Base-by-base conservation (phyloP, 2,329 filamentous ascomycete genomes). In the Calonectria ilicicola region DNA sequence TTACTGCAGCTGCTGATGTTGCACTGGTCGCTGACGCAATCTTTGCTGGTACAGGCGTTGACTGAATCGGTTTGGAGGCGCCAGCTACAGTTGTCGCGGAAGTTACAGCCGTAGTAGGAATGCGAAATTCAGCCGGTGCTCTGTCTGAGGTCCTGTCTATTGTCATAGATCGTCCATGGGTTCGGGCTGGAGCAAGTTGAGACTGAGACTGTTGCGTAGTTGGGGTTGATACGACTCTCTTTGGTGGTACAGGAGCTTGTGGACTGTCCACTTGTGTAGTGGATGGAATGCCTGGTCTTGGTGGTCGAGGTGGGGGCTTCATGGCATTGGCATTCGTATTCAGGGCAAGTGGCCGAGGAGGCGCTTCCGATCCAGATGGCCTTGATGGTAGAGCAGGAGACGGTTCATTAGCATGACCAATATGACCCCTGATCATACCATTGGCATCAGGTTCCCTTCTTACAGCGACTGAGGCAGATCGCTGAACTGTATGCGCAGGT, bases 321-420 rank as follows among this genome's bases (percentile, higher is more conserved):
- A 73, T 75, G 42, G 56, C 70, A 51, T 68, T 73, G 29, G 70
- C 75, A n/a, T 73, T 78, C 19, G 70, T 75, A 26, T 73, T 78
- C 14, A 72, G 62, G 15, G 70, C 32, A 49, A 67, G 64, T 47
- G 74, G 49, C 15, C 78, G 76, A 51, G 75, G 73, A 17, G 77
- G 70, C 2, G 72, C 67, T 4, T 83, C 81, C 46, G 75, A 75
- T 27, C 79, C 81, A 23, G 82, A 81, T 15, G 89, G 88, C 51
- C 90, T 87, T 6, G 84, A 83, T 15, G 90, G 90, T 27, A 91
- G 81, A 12, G 85, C 83, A 60, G 89, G 88, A 14, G 85, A 85
- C 51, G 81, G 71, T 15, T 90, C 87, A 2, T 84, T 85, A 1
- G 84, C 85, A 12, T 81, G 44, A 82, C 81, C 7, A 87, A 60